Conservation (phyloP, 371 early-diverging fungal species). For the Synchytrium microbalum region DNA sequence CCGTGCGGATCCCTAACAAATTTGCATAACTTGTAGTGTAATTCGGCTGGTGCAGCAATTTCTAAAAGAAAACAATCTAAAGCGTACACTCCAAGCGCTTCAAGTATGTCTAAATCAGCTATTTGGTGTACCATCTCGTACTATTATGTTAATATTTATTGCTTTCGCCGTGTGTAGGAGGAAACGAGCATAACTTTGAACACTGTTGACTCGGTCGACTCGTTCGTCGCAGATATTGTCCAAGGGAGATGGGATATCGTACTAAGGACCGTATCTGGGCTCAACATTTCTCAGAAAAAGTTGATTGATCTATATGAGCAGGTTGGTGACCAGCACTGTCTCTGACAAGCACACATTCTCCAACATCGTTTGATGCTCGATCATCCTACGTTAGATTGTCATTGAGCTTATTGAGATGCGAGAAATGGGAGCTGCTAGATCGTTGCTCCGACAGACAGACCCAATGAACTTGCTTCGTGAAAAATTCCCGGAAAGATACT, state of each 20-base stretch:
- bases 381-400: conserved; percentile 48
- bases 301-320: conserved; percentile 85
- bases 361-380: not conserved
- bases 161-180: conserved; percentile 34
- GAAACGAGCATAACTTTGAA: conserved; percentile 72
- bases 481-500: conserved; percentile 68
- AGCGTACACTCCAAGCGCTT: conserved; percentile 55
- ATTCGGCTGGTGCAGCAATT: conserved; percentile 86
- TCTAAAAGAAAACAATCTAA: conserved; percentile 79
- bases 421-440: conserved; percentile 76
- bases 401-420: conserved; percentile 76
- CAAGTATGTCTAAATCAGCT: conserved; percentile 35
- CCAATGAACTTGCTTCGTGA: conserved; percentile 69
- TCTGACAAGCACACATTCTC: not conserved
- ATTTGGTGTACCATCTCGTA: not conserved
- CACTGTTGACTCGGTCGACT: conserved; percentile 67
- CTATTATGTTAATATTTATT: not conserved
- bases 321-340: conserved; percentile 37
- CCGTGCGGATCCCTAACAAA: too few relatives aligned
- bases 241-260: conserved; percentile 85
- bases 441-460: conserved; percentile 78
- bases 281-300: conserved; percentile 57
- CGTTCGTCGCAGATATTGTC: conserved; percentile 61
- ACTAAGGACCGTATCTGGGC: conserved; percentile 55
- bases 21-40: too few relatives aligned